Base-by-base conservation (phyloP, 108 stramenopile species). In the Nitzschia palea region DNA sequence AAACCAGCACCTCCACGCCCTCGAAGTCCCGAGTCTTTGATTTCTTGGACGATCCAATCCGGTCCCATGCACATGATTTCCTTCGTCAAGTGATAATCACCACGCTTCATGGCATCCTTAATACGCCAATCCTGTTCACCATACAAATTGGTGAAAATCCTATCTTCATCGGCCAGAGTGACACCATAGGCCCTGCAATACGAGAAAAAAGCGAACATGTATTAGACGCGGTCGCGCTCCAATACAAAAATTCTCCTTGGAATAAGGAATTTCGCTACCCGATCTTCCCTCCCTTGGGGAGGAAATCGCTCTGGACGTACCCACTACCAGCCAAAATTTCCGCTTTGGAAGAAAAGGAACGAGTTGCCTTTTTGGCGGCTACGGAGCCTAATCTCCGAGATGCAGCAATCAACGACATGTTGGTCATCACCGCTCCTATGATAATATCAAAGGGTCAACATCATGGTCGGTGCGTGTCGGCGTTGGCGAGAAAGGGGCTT, bases 111-210 rank as follows among this genome's bases (percentile, higher is more conserved):
- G 43, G 99, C 97, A 66, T 97, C 98, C 40, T 78, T 77, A 34
- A 99, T 76, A 28, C 98, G 89, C 98, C 99, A 99, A 80, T 99
- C 98, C 69, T 97, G 86, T 78, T 99, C 99, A 45, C 99, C 99
- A 83, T 99, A 99, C 23, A 99, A 79, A 72, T 99, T 99, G 65
- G 98, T 98, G 80, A 99, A 99, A 78, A 99, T 99, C 17, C 99
- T 89, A 70, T 99, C 99, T 73, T 97, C 95, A 78, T 99, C 98
- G 28, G 90, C 56, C n/a, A 99, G 88, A 53, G 96, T 96, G 23
- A 60, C 59, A 52, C 94, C 95, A 63, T 90, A 84, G 33, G 63
- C 73, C 59, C 83, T 84, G 51, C 42, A 25, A 50, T 31, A 25
- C 9, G 12, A 26, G 29, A 37, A 54, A 45, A 43, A 12, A 27